Evolutionary conservation across 202 grass and related monocot genomes (phyloP).

Genomic region (Brachypodium distachyon): DNA sequence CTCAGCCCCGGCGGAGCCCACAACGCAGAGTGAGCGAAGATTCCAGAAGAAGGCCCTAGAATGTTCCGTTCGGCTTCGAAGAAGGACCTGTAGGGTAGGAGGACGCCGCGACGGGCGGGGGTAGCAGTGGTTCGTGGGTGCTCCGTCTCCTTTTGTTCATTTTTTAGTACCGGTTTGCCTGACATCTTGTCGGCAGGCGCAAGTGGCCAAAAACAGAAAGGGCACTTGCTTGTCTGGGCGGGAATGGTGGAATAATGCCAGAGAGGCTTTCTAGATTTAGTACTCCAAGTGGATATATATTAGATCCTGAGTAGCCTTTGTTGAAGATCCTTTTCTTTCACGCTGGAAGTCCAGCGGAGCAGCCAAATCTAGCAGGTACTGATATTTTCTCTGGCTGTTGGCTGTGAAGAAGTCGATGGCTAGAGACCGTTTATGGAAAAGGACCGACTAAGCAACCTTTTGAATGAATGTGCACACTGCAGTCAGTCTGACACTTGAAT

Average conservation of each 20-base stretch:
- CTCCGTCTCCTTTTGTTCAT: background rate
- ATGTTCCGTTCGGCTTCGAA: background rate
- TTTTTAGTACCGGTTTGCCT: background rate
- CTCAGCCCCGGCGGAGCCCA: background rate
- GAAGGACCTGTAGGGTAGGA: background rate
- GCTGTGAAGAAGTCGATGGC: too few relatives aligned
- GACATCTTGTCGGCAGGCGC: constrained; percentile 1
- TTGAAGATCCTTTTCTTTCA: too few relatives aligned
- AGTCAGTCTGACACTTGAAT: too few relatives aligned
- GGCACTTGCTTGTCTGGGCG: background rate
- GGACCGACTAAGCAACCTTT: too few relatives aligned
- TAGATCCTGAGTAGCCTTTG: too few relatives aligned
- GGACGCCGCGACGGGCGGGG: too few relatives aligned
- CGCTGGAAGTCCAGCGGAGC: too few relatives aligned
- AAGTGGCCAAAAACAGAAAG: constrained; percentile 19
- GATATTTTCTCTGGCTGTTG: too few relatives aligned
- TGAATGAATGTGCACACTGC: too few relatives aligned
- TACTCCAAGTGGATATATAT: background rate
- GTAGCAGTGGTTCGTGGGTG: background rate
- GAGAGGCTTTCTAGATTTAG: background rate
- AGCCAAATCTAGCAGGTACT: too few relatives aligned
- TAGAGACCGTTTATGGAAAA: too few relatives aligned
- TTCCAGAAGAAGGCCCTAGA: constrained; percentile 5
- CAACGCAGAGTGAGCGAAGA: constrained; percentile 7
- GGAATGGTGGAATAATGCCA: constrained; percentile 23